Evolutionary conservation across 306 rosid species (phyloP), one percentile per base, ranked within the genome.

Genomic region (Boehmeria nivea): DNA sequence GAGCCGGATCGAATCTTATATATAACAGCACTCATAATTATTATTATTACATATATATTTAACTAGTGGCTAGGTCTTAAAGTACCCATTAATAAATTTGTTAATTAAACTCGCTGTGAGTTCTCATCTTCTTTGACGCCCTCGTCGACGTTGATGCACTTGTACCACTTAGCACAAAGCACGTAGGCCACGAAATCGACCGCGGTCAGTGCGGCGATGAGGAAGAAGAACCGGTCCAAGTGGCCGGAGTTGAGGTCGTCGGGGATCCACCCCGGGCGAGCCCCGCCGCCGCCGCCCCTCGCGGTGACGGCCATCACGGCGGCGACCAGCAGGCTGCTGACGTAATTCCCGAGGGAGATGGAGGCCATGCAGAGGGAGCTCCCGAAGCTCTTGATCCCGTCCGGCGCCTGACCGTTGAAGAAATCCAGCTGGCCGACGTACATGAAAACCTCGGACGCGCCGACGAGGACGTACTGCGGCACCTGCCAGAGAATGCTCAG

Each of bases 301-400:
- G 85, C 71, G 8, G 94, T 76, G 10, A 81, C 60, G 51, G 51
- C 73, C 78, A 74, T 81, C 36, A 85, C 94, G n/a, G 76, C 59
- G 22, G 60, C 65, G 22, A 81, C 83, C 45, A 85, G 52, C 63
- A 85, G 22, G 53, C 80, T 78, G 60, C 88, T 81, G 16, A 76
- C 82, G 27, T 78, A 85, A 71, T 81, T 85, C 38, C 94, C 94
- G 8, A 85, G 78, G 1, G 94, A 76, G 31, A 81, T 81, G 0
- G 88, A 81, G 6, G 94, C 82, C 94, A 85, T 85, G 76, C 94
- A 85, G 25, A 85, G 81, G 13, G 88, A 83, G 50, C 88, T 85
- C 40, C 94, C 94, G 19, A 85, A 79, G 73, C 94, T 85, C 57
- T 85, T 85, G 14, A 85, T 73, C n/a, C 94, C 94, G 19, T 85